Evolutionary conservation across 805 yeast species (phyloP), one percentile per base, ranked within the genome.

Genomic region (Starmerella bacillaris): DNA sequence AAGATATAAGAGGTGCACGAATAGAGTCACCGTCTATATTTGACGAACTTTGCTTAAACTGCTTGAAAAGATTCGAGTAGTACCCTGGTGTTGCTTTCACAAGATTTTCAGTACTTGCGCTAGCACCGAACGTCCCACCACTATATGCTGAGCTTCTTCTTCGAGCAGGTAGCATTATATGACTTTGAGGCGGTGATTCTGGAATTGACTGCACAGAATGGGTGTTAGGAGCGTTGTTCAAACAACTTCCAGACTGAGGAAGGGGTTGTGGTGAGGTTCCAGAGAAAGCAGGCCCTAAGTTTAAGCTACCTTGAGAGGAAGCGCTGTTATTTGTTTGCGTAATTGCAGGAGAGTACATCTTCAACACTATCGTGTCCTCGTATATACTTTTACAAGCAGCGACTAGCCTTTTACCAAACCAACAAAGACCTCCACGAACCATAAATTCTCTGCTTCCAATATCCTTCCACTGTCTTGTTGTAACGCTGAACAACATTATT

Each of bases 401-500:
- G 11, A 61, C 34, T 19, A 53, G 47, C 14, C 37, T 33, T 21
- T 56, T 51, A 9, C 56, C 56, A 36, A 51, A 53, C 65, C 63
- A 59, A n/a, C 45, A 45, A 45, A 54, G 44, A 31, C 65, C 66
- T 45, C 51, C 36, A 42, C 62, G 18, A 53, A 53, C 42, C 51
- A 53, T 37, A 50, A 55, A 18, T 29, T 46, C 46, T 48, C 62
- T 52, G 44, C 51, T 58, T 8, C 51, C 58, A 30, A 67, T 52
- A 35, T 56, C 48, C 42, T 63, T 67, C 73, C 73, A 68, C 24
- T 56, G 54, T n/a, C 63, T 59, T 1, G 60, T 51, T 24, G 51
- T 40, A 9, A 57, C 35, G 33, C 60, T 54, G 43, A 62, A 65
- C 30, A 65, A 56, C 18, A 64, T 50, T 12, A 68, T 57, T 17